Evolutionary conservation across 1,284 basidiomycete genomes (phyloP).

Genomic region (Phellopilus nigrolimitatus): DNA sequence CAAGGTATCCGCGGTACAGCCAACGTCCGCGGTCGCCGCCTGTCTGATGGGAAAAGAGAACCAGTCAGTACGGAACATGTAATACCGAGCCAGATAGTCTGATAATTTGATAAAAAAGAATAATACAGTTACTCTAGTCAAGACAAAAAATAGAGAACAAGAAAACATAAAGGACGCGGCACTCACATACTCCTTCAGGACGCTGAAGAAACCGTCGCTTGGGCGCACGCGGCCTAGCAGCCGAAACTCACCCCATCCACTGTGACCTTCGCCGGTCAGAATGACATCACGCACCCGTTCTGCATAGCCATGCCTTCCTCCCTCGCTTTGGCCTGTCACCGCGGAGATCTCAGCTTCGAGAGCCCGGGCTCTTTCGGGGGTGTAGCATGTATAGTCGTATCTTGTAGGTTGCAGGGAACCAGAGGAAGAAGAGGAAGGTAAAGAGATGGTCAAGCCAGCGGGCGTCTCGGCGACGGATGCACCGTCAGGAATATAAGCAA

Average conservation of each 20-base stretch:
- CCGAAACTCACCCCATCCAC: constrained; percentile 75
- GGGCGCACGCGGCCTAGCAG: constrained; percentile 64
- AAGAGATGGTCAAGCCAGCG: constrained; percentile 39
- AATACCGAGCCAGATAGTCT: too few relatives aligned
- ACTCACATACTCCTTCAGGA: constrained; percentile 73
- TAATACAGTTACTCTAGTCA: not conserved
- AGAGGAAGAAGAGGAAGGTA: constrained; percentile 5
- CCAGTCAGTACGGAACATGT: not conserved
- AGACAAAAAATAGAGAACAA: not conserved
- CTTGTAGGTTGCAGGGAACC: not conserved
- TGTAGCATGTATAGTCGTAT: not conserved
- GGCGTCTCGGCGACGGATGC: constrained; percentile 37
- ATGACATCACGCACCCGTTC: constrained; percentile 53
- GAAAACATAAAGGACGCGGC: not conserved
- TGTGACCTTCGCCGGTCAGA: constrained; percentile 74
- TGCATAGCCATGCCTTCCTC: constrained; percentile 13
- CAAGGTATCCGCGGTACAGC: constrained; percentile 72
- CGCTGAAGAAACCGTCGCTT: constrained; percentile 63
- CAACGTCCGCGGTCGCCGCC: constrained; percentile 67
- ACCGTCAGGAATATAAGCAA: constrained; percentile 53
- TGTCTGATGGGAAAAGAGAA: constrained; percentile 36
- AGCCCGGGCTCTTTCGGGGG: not conserved
- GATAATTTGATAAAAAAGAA: too few relatives aligned
- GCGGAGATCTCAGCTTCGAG: too few relatives aligned
- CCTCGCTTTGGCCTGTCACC: constrained; percentile 21